phyloP scores from a whole-genome alignment of 371 early-diverging fungal species.

The Lichtheimia corymbifera region DNA sequence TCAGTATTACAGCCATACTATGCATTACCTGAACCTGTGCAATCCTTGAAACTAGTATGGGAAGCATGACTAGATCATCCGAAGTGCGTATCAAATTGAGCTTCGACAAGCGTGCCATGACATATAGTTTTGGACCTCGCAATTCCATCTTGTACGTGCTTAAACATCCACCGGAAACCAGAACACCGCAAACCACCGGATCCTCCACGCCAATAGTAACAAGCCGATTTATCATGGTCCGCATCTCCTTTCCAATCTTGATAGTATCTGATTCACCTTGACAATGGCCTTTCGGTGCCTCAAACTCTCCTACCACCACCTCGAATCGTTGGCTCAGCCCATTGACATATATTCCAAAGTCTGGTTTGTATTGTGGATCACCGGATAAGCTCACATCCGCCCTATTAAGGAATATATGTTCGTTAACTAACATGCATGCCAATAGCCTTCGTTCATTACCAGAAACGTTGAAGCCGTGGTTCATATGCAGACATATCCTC shows the following conservation, averaged over 20 bases:
- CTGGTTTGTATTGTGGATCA: no score
- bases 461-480: no score
- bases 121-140: conserved; percentile 9
- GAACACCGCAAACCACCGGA: conserved; percentile 13
- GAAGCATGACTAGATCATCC: neutral
- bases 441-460: no score
- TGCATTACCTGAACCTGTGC: neutral
- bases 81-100: neutral
- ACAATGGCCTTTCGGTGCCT: neutral
- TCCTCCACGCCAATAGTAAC: conserved; percentile 6
- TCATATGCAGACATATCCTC: no score
- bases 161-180: conserved; percentile 3
- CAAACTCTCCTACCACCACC: conserved; percentile 15
- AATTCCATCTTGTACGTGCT: conserved; percentile 12
- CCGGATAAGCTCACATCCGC: no score
- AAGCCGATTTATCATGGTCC: conserved; percentile 15
- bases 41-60: neutral
- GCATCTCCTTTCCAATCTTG: conserved; percentile 13
- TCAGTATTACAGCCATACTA: no score
- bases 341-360: no score
- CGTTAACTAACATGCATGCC: neutral
- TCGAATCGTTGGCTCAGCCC: neutral
- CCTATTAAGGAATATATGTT: no score
- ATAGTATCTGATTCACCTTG: neutral
- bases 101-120: conserved; percentile 6